Percentiles rank a stretch among this genome's conserved stretches.
Evolutionary conservation across 495 filamentous ascomycete species (phyloP).

Genomic region (Rhypophila decipiens): DNA sequence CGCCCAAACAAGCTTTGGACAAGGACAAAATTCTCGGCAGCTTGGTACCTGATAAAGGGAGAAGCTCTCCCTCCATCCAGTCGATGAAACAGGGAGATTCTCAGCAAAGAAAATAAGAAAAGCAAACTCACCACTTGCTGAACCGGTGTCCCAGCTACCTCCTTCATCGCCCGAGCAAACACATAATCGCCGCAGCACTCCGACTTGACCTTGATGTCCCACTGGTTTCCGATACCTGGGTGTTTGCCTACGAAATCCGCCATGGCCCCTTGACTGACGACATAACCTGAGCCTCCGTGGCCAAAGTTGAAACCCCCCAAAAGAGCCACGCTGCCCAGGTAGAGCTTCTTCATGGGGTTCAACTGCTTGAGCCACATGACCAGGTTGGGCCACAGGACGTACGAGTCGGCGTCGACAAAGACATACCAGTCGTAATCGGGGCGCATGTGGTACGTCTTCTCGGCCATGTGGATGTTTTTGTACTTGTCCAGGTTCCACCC

Average conservation of each 20-base stretch:
- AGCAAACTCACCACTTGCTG: slow-evolving; percentile 26
- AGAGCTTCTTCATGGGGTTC: slow-evolving; percentile 43
- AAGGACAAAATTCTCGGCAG: too few relatives aligned
- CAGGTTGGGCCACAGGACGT: slow-evolving; percentile 57
- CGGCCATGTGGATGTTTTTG: slow-evolving; percentile 41
- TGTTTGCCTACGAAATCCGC: slow-evolving; percentile 35
- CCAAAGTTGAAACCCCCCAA: slow-evolving; percentile 52
- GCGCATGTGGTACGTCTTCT: slow-evolving; percentile 35
- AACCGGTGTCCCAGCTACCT: slow-evolving; percentile 30
- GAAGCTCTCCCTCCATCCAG: too few relatives aligned
- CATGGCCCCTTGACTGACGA: slow-evolving; percentile 54
- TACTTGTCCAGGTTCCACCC: slow-evolving; percentile 48
- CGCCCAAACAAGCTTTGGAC: too few relatives aligned
- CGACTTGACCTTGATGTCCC: slow-evolving; percentile 46
- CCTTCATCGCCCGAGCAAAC: slow-evolving; percentile 51
- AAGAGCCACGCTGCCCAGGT: slow-evolving; percentile 54
- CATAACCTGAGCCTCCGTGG: slow-evolving; percentile 63
- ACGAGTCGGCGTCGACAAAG: slow-evolving; percentile 66
- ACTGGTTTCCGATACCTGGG: slow-evolving; percentile 36
- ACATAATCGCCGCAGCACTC: slow-evolving; percentile 68
- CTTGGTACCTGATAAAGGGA: too few relatives aligned
- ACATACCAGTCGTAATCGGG: slow-evolving; percentile 58
- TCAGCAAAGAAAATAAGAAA: not conserved
- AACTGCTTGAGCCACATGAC: slow-evolving; percentile 49
- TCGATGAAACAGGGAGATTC: too few relatives aligned